Evolutionary conservation across 2,329 filamentous ascomycete species (phyloP), one percentile per base, ranked within the genome.

Genomic region (Pseudopyricularia javanii): DNA sequence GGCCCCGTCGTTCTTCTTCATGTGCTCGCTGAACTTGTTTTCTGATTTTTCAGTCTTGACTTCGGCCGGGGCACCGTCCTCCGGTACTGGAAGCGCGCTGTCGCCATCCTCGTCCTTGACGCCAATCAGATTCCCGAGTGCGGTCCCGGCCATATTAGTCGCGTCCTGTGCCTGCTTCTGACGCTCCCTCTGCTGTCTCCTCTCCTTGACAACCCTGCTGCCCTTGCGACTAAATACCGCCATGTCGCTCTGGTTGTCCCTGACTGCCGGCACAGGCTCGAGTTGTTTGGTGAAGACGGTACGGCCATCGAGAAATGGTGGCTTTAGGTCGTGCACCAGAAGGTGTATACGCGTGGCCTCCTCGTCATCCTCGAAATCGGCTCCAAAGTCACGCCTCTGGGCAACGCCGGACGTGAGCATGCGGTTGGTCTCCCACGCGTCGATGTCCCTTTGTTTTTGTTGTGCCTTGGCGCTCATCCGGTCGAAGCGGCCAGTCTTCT

Each of bases 401-500:
- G 93, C 93, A 17, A 98, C 91, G 54, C 91, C 91, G 20, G 91
- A 96, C 1, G 91, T 93, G 56, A 98, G 76, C 93, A 98, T 97
- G 55, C 93, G 87, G 66, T 98, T 98, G 15, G 91, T 93, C 68
- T 98, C 94, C 93, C 93, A 98, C 0, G 91, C 91, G 68, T 98
- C 93, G 45, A 93, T 90, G 64, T 98, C 93, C 64, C 87, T 90
- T 66, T 95, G 88, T 61, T 91, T 88, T 68, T 95, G 89, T 54
- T 88, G 76, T 56, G 85, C 83, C 50, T 87, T 79, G 47, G 86
- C 86, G 63, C 82, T 88, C 65, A 86, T 76, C 4, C 81, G 75
- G 52, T 73, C 79, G 61, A 75, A 79, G 61, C 79, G 83, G 51
- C 78, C 83, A 5, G 83, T 76, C 72, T 93, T 93, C 74, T 88